Base-by-base conservation (phyloP, 116 monocot species). In the Papilionanthe hybrid region DNA sequence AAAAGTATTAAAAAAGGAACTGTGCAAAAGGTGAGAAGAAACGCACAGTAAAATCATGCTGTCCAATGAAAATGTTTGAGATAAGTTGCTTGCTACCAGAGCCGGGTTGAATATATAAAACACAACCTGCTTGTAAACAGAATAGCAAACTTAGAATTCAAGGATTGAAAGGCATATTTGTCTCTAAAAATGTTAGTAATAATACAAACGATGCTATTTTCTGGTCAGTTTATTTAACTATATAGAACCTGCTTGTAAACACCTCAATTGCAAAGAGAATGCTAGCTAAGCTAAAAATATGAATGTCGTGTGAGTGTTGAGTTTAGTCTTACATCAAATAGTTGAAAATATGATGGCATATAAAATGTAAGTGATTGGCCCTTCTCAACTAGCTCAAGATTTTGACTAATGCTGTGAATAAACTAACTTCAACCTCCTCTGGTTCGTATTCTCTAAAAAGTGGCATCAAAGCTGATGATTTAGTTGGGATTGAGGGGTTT, bases 101-200 rank as follows among this genome's bases (percentile, higher is more conserved):
- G 88, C 80, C 42, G 91, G 91, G 84, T 88, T 91, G 73, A 86
- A 88, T 57, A 91, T 81, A 65, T 86, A 88, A 78, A 91, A 91
- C 48, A 91, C 91, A 27, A 91, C 73, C 91, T 91, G 82, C 20
- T 65, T 27, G 60, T 23, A 27, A 47, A 73, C 72, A 71, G 19
- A 79, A 72, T 43, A 73, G 8, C 7, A 73, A 67, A 1, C 58
- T 67, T 29, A 72, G 42, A 72, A 23, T 37, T 32, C 42, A 72
- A 72, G 72, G 42, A 19, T 42, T 72, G 4, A 72, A 41, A 72
- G 17, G 41, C 72, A 42, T 41, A 72, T 72, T 5, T 5, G 11
- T 41, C 19, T 72, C 0, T 11, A 72, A 42, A 72, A 73, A 22
- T 73, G 43, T 17, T 73, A 44, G 27, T 69, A 17, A 69, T 27